Percentiles rank a stretch among this genome's conserved stretches.
These are phyloP conservation scores for Tetratostichococcus sp. DNA, from an alignment of 139 green algal genomes.

Conservation along the genomic window DNA sequence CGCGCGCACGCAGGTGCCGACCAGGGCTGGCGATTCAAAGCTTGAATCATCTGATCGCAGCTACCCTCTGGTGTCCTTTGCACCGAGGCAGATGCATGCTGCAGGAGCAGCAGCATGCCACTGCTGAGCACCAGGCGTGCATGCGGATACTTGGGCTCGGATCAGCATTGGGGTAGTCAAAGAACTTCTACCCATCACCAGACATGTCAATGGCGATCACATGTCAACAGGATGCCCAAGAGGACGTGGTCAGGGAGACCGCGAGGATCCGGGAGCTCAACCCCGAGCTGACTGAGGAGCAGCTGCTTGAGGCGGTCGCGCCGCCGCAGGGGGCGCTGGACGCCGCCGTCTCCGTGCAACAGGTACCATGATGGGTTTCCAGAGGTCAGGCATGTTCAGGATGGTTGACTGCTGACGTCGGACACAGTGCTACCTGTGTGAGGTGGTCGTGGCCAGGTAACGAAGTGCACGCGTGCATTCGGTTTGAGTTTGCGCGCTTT, in stretches of 20 bases:
- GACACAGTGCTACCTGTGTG: too few species aligned
- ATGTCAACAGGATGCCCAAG: neutral
- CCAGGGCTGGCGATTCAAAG: neutral
- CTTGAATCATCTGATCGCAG: neutral
- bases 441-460: too few species aligned
- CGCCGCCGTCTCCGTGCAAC: neutral
- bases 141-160: too few species aligned
- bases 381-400: too few species aligned
- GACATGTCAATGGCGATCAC: neutral
- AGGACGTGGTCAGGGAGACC: neutral
- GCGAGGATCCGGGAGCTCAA: neutral
- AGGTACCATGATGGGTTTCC: too few species aligned
- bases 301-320: neutral
- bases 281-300: neutral
- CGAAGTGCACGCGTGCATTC: too few species aligned
- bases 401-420: too few species aligned
- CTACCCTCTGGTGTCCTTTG: neutral
- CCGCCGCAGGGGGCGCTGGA: neutral
- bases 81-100: neutral
- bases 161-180: too few species aligned
- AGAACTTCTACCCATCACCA: too few species aligned
- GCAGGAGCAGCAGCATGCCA: too few species aligned
- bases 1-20: conserved; percentile 24
- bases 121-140: too few species aligned
- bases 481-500: too few species aligned